A percentile compares a stretch with the other conserved stretches of the same genome.
phyloP scores from a whole-genome alignment of 2,329 filamentous ascomycete species.

The Ilyonectria robusta region DNA sequence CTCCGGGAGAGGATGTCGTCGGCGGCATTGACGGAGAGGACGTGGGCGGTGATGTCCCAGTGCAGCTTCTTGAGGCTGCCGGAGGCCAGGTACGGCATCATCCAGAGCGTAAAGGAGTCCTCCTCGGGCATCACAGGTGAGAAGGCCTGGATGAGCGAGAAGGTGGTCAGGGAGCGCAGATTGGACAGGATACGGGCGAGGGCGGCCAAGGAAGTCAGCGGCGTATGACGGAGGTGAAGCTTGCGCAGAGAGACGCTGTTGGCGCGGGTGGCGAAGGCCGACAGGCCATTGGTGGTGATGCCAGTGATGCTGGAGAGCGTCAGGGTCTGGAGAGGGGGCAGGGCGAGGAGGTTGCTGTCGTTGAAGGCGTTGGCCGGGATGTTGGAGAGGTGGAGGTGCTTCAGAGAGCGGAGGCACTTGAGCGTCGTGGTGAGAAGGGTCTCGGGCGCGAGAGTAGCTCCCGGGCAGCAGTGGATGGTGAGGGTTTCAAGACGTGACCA shows the following conservation, averaged over 20 bases:
- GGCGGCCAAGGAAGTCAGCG: constrained; percentile 69
- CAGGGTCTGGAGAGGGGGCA: constrained; percentile 69
- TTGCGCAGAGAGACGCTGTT: constrained; percentile 61
- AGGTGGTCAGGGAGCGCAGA: constrained; percentile 62
- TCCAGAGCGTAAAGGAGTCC: constrained; percentile 68
- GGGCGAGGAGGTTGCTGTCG: constrained; percentile 66
- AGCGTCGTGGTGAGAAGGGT: constrained; percentile 67
- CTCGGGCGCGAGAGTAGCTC: constrained; percentile 67
- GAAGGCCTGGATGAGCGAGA: constrained; percentile 69
- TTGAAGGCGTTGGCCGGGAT: constrained; percentile 70
- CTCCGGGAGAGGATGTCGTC: constrained; percentile 75
- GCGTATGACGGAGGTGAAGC: constrained; percentile 69
- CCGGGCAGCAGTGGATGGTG: constrained; percentile 71
- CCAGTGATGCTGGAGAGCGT: constrained; percentile 70
- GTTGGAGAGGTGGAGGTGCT: constrained; percentile 72
- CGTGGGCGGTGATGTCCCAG: constrained; percentile 74
- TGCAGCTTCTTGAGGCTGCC: constrained; percentile 67
- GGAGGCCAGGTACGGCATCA: constrained; percentile 76
- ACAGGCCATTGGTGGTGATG: constrained; percentile 69
- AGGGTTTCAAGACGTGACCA: constrained; percentile 71
- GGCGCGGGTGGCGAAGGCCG: constrained; percentile 67
- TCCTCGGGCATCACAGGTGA: constrained; percentile 69
- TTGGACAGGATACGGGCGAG: constrained; percentile 73
- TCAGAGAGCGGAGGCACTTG: constrained; percentile 66
- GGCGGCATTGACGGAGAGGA: constrained; percentile 61